These are phyloP conservation scores for Carpinus viminea DNA, from an alignment of 306 rosid species.

Conservation along the genomic window DNA sequence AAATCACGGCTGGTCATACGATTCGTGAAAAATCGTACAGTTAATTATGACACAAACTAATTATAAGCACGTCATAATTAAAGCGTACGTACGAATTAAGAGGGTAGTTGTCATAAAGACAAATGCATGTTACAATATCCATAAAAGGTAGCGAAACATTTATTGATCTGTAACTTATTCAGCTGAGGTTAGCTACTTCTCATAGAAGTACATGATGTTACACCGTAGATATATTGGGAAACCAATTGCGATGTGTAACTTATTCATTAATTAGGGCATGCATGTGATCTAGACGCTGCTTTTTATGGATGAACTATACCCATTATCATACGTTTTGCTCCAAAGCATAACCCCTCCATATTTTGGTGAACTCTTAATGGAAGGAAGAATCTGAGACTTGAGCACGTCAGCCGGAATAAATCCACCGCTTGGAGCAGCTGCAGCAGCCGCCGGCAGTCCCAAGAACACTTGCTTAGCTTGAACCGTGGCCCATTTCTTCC, in stretches of 20 bases:
- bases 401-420: slow-evolving; percentile 46
- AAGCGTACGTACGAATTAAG: too few species aligned
- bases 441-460: slow-evolving; percentile 64
- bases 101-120: too few species aligned
- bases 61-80: too few species aligned
- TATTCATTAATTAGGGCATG: neutral
- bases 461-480: slow-evolving; percentile 47
- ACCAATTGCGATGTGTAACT: neutral
- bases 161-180: slow-evolving; percentile 1
- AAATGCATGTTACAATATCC: too few species aligned
- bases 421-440: slow-evolving; percentile 56
- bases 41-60: too few species aligned
- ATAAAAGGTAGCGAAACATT: too few species aligned
- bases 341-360: slow-evolving; percentile 77
- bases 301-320: slow-evolving; percentile 39
- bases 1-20: too few species aligned
- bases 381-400: slow-evolving; percentile 45
- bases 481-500: slow-evolving; percentile 58
- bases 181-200: neutral
- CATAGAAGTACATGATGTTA: neutral
- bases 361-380: slow-evolving; percentile 39
- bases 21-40: too few species aligned
- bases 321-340: slow-evolving; percentile 40
- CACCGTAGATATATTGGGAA: neutral
- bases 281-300: slow-evolving; percentile 12